A percentile compares a stretch with the other conserved stretches of the same genome.
Evolutionary conservation across 2,329 filamentous ascomycete genomes (phyloP).

Genomic region (Sporothrix brunneoviolacea): DNA sequence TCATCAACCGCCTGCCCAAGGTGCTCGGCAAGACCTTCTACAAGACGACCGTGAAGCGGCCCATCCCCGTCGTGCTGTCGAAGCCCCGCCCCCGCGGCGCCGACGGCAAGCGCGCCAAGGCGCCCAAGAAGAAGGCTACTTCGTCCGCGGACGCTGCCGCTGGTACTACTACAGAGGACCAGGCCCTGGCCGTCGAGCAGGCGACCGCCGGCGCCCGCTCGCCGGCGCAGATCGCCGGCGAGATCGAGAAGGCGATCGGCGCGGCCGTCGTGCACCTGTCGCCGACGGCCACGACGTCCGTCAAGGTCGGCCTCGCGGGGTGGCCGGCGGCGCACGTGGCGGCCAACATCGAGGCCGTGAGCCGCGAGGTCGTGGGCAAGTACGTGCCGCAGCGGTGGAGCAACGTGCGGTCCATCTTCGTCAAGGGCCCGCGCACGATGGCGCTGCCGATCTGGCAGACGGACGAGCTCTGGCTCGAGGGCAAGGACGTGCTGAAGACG

Average conservation of each 20-base stretch:
- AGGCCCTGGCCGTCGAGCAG: slow-evolving; percentile 59
- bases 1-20: slow-evolving; percentile 66
- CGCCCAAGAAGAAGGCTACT: slow-evolving; percentile 43
- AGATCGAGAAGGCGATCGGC: slow-evolving; percentile 71
- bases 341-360: slow-evolving; percentile 72
- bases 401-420: slow-evolving; percentile 74
- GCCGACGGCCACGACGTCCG: slow-evolving; percentile 69
- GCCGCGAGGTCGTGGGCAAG: slow-evolving; percentile 63
- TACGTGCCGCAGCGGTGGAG: slow-evolving; percentile 82
- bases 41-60: slow-evolving; percentile 73
- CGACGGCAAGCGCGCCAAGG: slow-evolving; percentile 51
- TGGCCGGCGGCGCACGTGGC: slow-evolving; percentile 70
- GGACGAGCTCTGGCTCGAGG: slow-evolving; percentile 80
- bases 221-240: slow-evolving; percentile 63
- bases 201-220: slow-evolving; percentile 38
- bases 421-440: slow-evolving; percentile 85
- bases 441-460: slow-evolving; percentile 93
- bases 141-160: slow-evolving; percentile 51
- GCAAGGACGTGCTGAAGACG: slow-evolving; percentile 62
- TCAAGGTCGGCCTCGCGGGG: slow-evolving; percentile 70
- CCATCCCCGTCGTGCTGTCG: slow-evolving; percentile 71
- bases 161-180: slow-evolving; percentile 71
- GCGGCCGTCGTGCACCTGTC: slow-evolving; percentile 76
- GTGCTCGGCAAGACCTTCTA: slow-evolving; percentile 90
- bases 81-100: slow-evolving; percentile 54